Evolutionary conservation across 169 alveolate species (phyloP).

Genomic region (Eimeria zaria): DNA sequence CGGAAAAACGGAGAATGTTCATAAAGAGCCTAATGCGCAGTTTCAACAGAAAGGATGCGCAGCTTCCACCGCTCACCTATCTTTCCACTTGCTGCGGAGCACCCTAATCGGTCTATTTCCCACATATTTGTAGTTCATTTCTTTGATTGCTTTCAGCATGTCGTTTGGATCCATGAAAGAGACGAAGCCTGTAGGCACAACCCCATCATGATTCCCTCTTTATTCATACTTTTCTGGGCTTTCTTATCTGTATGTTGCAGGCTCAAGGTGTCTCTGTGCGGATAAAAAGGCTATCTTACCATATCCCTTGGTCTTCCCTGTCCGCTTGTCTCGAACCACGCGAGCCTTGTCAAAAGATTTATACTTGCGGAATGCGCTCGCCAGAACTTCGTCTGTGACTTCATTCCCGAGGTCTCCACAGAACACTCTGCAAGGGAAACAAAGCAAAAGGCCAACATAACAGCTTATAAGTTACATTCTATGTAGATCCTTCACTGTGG

Average conservation of each 20-base stretch:
- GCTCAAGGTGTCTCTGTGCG: not conserved
- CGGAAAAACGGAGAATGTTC: not conserved
- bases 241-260: not conserved
- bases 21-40: not conserved
- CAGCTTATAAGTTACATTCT: not conserved
- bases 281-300: slow-evolving; percentile 82
- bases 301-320: slow-evolving; percentile 98
- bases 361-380: slow-evolving; percentile 98
- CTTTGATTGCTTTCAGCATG: slow-evolving; percentile 94
- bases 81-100: slow-evolving; percentile 95
- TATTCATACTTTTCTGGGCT: not conserved
- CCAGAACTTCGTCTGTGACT: slow-evolving; percentile 98
- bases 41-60: not conserved
- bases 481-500: no score
- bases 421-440: slow-evolving; percentile 93
- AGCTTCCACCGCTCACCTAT: slow-evolving; percentile 77
- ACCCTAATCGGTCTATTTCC: slow-evolving; percentile 96
- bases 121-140: slow-evolving; percentile 96
- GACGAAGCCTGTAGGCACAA: slow-evolving; percentile 92
- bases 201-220: not conserved
- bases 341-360: slow-evolving; percentile 95
- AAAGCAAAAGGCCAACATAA: not conserved
- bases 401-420: slow-evolving; percentile 99
- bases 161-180: slow-evolving; percentile 94
- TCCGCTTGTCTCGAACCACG: slow-evolving; percentile 97